A percentile compares a stretch with the other conserved stretches of the same genome.
phyloP scores from a whole-genome alignment of 805 yeast genomes.

The Pichia pseudocactophila region DNA sequence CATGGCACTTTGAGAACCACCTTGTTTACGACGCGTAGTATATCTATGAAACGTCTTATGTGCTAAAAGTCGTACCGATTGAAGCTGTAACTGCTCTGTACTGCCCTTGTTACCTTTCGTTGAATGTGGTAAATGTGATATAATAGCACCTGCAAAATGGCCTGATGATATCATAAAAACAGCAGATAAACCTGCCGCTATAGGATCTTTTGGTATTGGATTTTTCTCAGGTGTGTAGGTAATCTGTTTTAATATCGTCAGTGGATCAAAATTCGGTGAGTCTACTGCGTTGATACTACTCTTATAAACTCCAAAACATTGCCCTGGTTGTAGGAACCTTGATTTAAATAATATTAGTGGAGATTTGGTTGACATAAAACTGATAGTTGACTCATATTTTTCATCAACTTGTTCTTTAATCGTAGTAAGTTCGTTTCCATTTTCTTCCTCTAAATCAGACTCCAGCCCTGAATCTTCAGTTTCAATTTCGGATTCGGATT shows the following conservation, averaged over 20 bases:
- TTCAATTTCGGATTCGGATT: conserved; percentile 27
- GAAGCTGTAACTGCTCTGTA: conserved; percentile 43
- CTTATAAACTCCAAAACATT: conserved; percentile 62
- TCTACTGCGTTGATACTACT: conserved; percentile 40
- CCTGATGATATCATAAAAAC: conserved; percentile 95
- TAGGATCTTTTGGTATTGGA: conserved; percentile 10
- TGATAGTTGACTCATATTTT: conserved; percentile 29
- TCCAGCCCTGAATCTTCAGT: conserved; percentile 1
- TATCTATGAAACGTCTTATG: conserved; percentile 90
- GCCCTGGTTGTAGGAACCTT: conserved; percentile 26
- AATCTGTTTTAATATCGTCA: conserved; percentile 31
- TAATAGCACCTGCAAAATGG: conserved; percentile 92
- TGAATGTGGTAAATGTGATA: conserved; percentile 57
- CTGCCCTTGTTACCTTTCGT: conserved; percentile 48
- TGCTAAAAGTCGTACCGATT: conserved; percentile 54
- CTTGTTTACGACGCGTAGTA: conserved; percentile 94
- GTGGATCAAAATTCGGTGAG: conserved; percentile 35
- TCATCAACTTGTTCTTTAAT: not conserved
- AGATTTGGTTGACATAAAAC: conserved; percentile 59
- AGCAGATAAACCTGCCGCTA: conserved; percentile 46
- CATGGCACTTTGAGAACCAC: conserved; percentile 90
- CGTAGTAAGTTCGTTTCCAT: not conserved
- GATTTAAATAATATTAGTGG: conserved; percentile 59
- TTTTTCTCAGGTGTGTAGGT: conserved; percentile 10
- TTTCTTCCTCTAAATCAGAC: conserved; percentile 9